A percentile compares a stretch with the other conserved stretches of the same genome.
These are phyloP conservation scores for Coccomyxa sp. DNA, from an alignment of 139 green algal species.

Conservation along the genomic window DNA sequence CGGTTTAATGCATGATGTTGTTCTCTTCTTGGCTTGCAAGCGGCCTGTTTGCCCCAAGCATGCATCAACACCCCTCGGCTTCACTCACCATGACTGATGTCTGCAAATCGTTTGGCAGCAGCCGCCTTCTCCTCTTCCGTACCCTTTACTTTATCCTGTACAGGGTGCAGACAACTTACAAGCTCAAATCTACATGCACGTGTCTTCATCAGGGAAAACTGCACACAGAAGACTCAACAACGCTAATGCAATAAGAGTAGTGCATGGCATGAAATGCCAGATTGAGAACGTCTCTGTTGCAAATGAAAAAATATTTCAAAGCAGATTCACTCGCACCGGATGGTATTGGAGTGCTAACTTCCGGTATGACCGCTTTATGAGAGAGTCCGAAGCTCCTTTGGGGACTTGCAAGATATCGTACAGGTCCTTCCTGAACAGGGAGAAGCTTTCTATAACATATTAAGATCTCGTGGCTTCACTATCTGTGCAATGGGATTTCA, in stretches of 20 bases:
- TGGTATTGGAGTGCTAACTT: conserved; percentile 97
- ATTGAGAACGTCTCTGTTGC: too few relatives aligned
- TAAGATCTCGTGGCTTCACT: not conserved
- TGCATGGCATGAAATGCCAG: too few relatives aligned
- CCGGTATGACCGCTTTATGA: conserved; percentile 93
- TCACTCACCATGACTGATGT: conserved; percentile 82
- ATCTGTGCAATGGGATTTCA: not conserved
- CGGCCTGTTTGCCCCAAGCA: not conserved
- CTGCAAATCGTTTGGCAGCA: conserved; percentile 89
- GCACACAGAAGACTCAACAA: not conserved
- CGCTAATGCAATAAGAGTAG: not conserved
- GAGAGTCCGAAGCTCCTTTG: conserved; percentile 66
- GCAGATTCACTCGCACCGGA: conserved; percentile 50
- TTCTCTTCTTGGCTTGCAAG: not conserved
- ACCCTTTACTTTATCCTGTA: conserved; percentile 82
- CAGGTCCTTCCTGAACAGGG: conserved; percentile 72
- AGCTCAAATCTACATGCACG: not conserved
- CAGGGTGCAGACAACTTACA: not conserved
- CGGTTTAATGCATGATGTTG: not conserved
- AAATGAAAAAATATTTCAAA: not conserved
- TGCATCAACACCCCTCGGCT: not conserved
- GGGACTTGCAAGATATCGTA: conserved; percentile 88
- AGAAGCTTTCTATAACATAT: not conserved
- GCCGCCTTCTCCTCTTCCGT: conserved; percentile 83
- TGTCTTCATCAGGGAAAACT: not conserved